Percentiles rank a stretch among this genome's conserved stretches.
phyloP scores from a whole-genome alignment of 2,329 filamentous ascomycete genomes.

The Periconia digitata region DNA sequence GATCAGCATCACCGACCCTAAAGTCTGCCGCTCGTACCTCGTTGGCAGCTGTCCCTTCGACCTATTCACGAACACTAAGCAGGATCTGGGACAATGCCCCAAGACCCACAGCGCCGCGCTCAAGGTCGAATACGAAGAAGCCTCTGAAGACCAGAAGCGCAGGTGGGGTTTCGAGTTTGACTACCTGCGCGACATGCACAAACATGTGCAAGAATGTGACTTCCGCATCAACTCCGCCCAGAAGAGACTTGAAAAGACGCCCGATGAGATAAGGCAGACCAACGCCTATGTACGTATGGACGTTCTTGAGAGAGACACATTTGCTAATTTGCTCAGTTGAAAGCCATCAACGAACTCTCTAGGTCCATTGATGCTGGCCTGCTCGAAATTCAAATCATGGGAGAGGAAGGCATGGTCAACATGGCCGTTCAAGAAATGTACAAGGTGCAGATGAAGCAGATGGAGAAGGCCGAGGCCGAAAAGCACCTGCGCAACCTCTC shows the following conservation, averaged over 20 bases:
- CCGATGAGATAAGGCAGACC: slow-evolving; percentile 94
- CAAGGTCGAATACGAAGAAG: slow-evolving; percentile 82
- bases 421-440: slow-evolving; percentile 85
- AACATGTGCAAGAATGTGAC: slow-evolving; percentile 97
- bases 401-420: slow-evolving; percentile 77
- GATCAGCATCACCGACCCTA: slow-evolving; percentile 85
- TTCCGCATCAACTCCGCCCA: slow-evolving; percentile 88
- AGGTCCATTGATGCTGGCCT: slow-evolving; percentile 79
- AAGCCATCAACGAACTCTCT: slow-evolving; percentile 79
- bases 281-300: slow-evolving; percentile 67
- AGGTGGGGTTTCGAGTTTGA: slow-evolving; percentile 93
- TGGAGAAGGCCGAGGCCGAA: slow-evolving; percentile 80
- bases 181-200: slow-evolving; percentile 93
- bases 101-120: slow-evolving; percentile 86
- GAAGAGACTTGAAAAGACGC: slow-evolving; percentile 90
- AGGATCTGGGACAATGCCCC: slow-evolving; percentile 87
- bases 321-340: slow-evolving; percentile 58
- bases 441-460: slow-evolving; percentile 77
- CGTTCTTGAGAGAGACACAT: neutral
- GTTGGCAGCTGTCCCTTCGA: slow-evolving; percentile 95
- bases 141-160: slow-evolving; percentile 70
- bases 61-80: slow-evolving; percentile 99
- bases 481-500: slow-evolving; percentile 85
- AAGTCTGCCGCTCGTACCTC: slow-evolving; percentile 93
- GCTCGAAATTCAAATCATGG: slow-evolving; percentile 82